Conservation (phyloP, 306 rosid species). For the Alnus glutinosa region DNA sequence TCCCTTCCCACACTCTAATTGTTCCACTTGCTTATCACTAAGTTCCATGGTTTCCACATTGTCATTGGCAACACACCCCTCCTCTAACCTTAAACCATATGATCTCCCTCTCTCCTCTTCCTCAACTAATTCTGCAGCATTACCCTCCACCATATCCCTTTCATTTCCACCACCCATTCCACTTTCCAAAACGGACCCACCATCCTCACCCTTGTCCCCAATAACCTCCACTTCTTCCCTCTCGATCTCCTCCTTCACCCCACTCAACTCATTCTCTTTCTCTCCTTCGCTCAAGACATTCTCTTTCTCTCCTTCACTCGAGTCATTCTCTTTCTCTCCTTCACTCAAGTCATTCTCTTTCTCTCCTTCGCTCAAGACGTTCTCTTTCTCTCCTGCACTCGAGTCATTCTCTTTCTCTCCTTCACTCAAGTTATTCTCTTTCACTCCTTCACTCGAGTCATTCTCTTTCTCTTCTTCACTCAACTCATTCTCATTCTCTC, state of each 20-base stretch:
- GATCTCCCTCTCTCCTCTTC: constrained; percentile 36
- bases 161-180: constrained; percentile 29
- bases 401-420: constrained; percentile 20
- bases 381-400: constrained; percentile 35
- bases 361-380: constrained; percentile 17
- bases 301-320: not conserved
- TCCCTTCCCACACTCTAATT: constrained; percentile 41
- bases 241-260: constrained; percentile 30
- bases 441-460: constrained; percentile 31
- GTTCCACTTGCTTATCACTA: constrained; percentile 45
- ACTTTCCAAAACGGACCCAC: constrained; percentile 18
- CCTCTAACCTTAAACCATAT: constrained; percentile 38
- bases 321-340: constrained; percentile 36
- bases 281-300: not conserved
- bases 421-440: constrained; percentile 28
- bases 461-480: constrained; percentile 20
- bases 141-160: constrained; percentile 34
- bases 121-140: constrained; percentile 19
- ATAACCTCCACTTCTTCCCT: constrained; percentile 39
- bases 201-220: constrained; percentile 30
- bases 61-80: constrained; percentile 31
- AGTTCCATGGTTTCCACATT: constrained; percentile 34
- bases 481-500: constrained; percentile 24
- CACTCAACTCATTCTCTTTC: constrained; percentile 10
- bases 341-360: constrained; percentile 12